These are phyloP conservation scores for Leccinum griseonigrum DNA, from an alignment of 1,284 basidiomycete genomes.

Conservation along the genomic window DNA sequence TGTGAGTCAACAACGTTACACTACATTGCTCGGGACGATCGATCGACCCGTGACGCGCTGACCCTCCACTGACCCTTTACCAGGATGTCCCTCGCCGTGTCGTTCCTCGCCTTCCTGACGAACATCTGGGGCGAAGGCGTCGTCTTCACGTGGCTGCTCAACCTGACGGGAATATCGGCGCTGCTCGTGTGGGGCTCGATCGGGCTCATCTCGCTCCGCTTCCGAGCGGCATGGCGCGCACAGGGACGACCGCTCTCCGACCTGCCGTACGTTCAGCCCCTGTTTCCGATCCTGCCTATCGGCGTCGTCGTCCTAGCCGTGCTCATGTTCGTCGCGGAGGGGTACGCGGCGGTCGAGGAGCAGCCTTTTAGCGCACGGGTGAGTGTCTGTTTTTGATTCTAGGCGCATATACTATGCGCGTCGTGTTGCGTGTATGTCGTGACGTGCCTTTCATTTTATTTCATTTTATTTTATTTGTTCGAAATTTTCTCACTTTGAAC, in stretches of 20 bases:
- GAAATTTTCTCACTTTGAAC: neutral
- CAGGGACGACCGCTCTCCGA: slow-evolving; percentile 41
- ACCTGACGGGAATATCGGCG: slow-evolving; percentile 67
- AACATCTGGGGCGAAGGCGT: slow-evolving; percentile 54
- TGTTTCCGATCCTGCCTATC: slow-evolving; percentile 47
- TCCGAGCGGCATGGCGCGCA: slow-evolving; percentile 44
- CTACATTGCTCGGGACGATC: neutral
- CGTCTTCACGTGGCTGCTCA: slow-evolving; percentile 60
- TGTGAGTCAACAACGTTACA: slow-evolving; percentile 34
- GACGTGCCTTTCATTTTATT: neutral
- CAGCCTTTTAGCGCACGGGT: slow-evolving; percentile 36
- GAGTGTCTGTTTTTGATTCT: slow-evolving; percentile 3
- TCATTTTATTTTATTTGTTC: neutral
- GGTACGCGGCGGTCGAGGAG: slow-evolving; percentile 41
- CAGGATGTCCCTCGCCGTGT: slow-evolving; percentile 45
- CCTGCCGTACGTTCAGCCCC: slow-evolving; percentile 46
- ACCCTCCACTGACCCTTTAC: slow-evolving; percentile 2
- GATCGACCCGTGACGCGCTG: neutral
- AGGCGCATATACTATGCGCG: neutral
- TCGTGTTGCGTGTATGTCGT: neutral
- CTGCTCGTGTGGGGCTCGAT: slow-evolving; percentile 65
- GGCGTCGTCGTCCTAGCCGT: slow-evolving; percentile 42
- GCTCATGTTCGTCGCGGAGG: slow-evolving; percentile 51
- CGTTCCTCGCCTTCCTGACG: slow-evolving; percentile 50
- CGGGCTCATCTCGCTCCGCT: slow-evolving; percentile 50